phyloP scores from a whole-genome alignment of 202 grass and related monocot genomes.

The Brachypodium distachyon region DNA sequence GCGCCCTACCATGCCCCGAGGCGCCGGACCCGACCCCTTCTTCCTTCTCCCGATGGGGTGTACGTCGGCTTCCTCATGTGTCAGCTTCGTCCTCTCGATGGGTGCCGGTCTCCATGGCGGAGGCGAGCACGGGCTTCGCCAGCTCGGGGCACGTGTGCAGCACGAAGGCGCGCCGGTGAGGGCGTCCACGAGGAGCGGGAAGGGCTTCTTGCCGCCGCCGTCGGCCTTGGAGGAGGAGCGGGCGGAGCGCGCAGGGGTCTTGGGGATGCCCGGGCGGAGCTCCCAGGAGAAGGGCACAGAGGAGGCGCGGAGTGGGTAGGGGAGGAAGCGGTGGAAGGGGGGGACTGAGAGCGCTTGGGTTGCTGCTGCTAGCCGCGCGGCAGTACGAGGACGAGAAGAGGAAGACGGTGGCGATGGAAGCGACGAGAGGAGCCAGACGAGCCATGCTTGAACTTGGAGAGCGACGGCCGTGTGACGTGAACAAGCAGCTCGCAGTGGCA shows the following conservation, averaged over 20 bases:
- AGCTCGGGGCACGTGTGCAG: no score
- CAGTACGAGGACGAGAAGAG: neutral
- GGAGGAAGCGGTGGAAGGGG: slow-evolving; percentile 35
- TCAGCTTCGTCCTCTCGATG: no score
- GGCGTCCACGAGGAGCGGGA: no score
- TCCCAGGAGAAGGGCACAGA: slow-evolving; percentile 61
- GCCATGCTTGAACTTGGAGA: slow-evolving; percentile 20
- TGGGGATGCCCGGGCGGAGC: slow-evolving; percentile 57
- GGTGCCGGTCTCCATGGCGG: no score
- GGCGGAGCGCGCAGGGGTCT: slow-evolving; percentile 26
- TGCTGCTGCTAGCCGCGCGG: neutral
- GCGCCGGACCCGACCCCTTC: no score
- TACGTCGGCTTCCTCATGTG: no score
- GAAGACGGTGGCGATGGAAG: neutral
- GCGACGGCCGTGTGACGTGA: neutral
- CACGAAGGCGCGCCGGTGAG: no score
- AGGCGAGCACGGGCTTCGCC: no score
- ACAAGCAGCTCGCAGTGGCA: neutral
- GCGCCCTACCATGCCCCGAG: no score
- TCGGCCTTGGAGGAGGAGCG: no score
- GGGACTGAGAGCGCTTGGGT: slow-evolving; percentile 12
- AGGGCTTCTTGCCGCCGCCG: no score
- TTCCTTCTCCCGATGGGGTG: no score
- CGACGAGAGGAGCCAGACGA: neutral
- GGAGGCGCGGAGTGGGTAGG: slow-evolving; percentile 23